Evolutionary conservation across 2,329 filamentous ascomycete species (phyloP).

Genomic region (Rutstroemia sp.): DNA sequence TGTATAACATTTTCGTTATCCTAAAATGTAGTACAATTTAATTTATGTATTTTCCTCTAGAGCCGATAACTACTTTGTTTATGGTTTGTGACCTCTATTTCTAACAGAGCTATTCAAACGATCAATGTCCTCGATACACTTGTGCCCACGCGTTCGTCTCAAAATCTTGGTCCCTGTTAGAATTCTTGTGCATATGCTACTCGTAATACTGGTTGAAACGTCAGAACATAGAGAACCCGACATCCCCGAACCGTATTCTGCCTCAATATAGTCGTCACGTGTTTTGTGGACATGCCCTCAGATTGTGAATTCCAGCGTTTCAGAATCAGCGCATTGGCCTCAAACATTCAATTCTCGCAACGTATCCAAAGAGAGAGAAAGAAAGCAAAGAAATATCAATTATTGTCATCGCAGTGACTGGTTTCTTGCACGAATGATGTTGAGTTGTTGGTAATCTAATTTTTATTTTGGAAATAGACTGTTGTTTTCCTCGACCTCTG

Average conservation of each 20-base stretch:
- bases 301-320: constrained; percentile 13
- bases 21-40: constrained; percentile 4
- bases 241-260: not conserved
- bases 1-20: constrained; percentile 15
- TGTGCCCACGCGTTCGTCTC: not conserved
- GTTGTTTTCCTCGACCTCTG: not conserved
- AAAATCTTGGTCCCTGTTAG: not conserved
- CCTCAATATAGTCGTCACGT: not conserved
- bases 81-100: too few species aligned
- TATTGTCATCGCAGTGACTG: not conserved
- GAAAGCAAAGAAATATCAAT: not conserved
- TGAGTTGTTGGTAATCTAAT: not conserved
- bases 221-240: not conserved
- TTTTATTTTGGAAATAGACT: not conserved
- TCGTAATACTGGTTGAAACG: too few species aligned
- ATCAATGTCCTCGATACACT: not conserved
- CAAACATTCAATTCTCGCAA: constrained; percentile 9
- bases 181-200: too few species aligned
- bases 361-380: constrained; percentile 1
- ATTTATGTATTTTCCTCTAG: not conserved
- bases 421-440: too few species aligned
- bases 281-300: not conserved
- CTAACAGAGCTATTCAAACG: not conserved
- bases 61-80: too few species aligned
- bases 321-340: constrained; percentile 18